Base-by-base conservation (phyloP, 345 rosid genomes). In the Boechera retrofracta region DNA sequence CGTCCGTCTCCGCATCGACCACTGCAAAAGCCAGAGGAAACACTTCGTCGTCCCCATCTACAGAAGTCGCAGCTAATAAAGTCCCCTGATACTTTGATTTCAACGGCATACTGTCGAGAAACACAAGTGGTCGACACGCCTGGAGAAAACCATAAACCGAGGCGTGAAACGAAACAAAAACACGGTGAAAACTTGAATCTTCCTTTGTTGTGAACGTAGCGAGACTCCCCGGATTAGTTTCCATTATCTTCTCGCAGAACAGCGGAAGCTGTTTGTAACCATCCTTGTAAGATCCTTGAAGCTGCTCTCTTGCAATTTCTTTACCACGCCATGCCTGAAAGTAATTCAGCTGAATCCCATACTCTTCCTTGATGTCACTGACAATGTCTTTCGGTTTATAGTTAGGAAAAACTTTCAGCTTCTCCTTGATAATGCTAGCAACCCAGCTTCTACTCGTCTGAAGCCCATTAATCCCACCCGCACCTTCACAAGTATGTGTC, bases 291-390 rank as follows among this genome's bases (percentile, higher is more conserved):
- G 97, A 94, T 65, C 98, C 98, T 49, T 92, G 97, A 73, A 94
- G 97, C 79, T 92, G 98, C 80, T 91, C 97, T 79, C 86, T 94
- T 0, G 98, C 98, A 4, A 94, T 92, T 77, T 94, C 97, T 81
- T 94, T 94, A 11, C 97, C 98, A 8, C 97, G 92, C 97, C 97
- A 94, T 8, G 97, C 97, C 82, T 94, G 98, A 79, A 87, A 90
- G 75, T 94, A 94, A 71, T 92, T 92, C 32, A 94, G 79, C 70
- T 94, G 91, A 64, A 94, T 89, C 53, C 98, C 98, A 64, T 83
- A 94, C 80, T 92, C 97, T 65, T 88, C 87, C 77, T 92, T 90
- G 66, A 94, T 88, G 72, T 94, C 97, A 39, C 78, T 85, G 64
- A 92, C 97, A 28, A 94, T 92, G 71, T 94, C 97, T 86, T 94